phyloP scores from a whole-genome alignment of 257 asterid genomes.

The Salvia rosmarinus region DNA sequence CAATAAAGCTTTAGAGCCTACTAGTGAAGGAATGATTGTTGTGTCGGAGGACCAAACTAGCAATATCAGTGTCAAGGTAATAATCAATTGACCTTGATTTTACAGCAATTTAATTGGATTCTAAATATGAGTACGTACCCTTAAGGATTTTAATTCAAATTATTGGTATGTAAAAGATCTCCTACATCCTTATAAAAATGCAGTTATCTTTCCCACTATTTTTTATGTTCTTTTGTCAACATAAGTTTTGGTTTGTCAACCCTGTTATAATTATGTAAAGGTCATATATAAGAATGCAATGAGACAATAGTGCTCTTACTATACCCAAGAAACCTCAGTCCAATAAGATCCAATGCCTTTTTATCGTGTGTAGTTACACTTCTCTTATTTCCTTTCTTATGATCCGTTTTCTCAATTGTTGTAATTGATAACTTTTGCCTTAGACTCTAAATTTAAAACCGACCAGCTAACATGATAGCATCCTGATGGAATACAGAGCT shows the following conservation, averaged over 20 bases:
- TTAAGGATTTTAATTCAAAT: conserved; percentile 3
- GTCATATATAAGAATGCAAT: background rate
- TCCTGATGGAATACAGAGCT: conserved; percentile 7
- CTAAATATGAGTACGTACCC: conserved; percentile 3
- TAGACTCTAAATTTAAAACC: background rate
- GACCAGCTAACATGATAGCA: conserved; percentile 8
- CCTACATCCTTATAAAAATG: background rate
- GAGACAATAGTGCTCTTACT: background rate
- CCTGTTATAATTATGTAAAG: background rate
- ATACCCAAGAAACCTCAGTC: background rate
- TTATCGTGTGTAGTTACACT: background rate
- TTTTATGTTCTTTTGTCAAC: background rate
- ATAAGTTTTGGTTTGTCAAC: background rate
- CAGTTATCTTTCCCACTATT: background rate
- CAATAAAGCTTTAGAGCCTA: background rate
- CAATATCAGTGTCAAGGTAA: conserved; percentile 29
- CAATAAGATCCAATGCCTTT: background rate
- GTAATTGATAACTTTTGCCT: background rate
- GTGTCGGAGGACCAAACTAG: conserved; percentile 10
- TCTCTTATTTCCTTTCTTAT: background rate
- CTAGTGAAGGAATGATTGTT: background rate
- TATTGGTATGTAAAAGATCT: background rate
- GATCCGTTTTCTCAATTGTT: background rate
- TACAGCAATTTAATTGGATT: conserved; percentile 22
- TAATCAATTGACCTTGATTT: background rate